Evolutionary conservation across 1,139 yeast genomes (phyloP), one percentile per base, ranked within the genome.

Genomic region (Geotrichum aggregatum): DNA sequence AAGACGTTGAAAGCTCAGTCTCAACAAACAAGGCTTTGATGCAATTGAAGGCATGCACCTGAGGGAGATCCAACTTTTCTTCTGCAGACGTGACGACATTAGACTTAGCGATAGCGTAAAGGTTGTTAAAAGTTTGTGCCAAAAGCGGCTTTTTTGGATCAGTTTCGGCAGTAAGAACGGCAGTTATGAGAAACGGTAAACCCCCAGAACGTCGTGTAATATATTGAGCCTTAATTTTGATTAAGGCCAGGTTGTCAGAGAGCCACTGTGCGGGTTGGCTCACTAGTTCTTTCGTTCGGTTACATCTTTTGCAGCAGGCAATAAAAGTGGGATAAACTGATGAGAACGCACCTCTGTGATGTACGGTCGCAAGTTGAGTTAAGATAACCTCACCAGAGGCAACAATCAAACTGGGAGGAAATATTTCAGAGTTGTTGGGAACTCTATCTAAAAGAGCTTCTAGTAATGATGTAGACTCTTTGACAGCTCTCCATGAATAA

Each of bases 141-240:
- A 85, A 63, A 35, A 79, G 62, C 1, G 72, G 69, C 39, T 67
- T 62, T 1, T 60, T 59, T 14, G 63, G 62, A 39, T 78, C 79
- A 10, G 43, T 44, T 30, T 54, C 57, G 0, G 91, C 82, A 1
- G 82, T 74, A 18, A 89, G 71, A 16, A 87, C 77, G 0, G 87
- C 94, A 1, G 92, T 79, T 14, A 91, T 74, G 48, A 91, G 71
- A 60, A 73, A 84, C 1, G 98, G 98, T 21, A 92, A 68, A 0
- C 98, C 97, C 1, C 96, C 98, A 1, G 98, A 89, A 60, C 98
- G 73, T 66, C 98, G 77, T 0, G 95, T 86, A 50, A 91, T 84
- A 50, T 76, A 75, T 60, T 87, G 91, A 0, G 84, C 74, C 59
- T 78, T 80, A 1, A 74, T 71, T 57, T 77, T 76, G 35, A 89